phyloP scores from a whole-genome alignment of 371 early-diverging fungal genomes.

The Syncephalastrum monosporum region DNA sequence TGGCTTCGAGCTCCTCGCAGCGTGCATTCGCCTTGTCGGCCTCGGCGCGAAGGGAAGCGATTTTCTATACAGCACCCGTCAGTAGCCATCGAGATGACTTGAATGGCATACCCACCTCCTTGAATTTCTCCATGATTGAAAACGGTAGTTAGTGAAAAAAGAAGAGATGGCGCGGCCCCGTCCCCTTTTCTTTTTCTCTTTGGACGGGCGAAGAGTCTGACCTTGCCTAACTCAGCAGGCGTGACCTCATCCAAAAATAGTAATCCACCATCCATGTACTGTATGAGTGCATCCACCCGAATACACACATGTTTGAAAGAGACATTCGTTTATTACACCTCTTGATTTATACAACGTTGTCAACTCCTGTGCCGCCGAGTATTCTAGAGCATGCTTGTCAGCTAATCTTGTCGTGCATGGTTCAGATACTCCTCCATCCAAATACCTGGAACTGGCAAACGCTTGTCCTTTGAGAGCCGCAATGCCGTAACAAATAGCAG shows the following conservation, averaged over 20 bases:
- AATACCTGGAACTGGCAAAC: conserved; percentile 23
- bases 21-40: conserved; percentile 64
- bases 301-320: conserved; percentile 7
- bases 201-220: background rate
- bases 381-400: conserved; percentile 3
- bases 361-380: conserved; percentile 23
- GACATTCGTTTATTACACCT: background rate
- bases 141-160: background rate
- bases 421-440: background rate
- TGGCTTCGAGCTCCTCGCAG: conserved; percentile 62
- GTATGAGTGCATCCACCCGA: conserved; percentile 6
- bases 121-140: conserved; percentile 18
- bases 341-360: conserved; percentile 21
- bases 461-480: conserved; percentile 18
- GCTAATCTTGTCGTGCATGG: background rate
- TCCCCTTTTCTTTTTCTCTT: conserved; percentile 9
- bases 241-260: too few species aligned
- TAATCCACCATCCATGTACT: conserved; percentile 5
- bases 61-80: conserved; percentile 50
- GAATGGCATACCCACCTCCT: conserved; percentile 11
- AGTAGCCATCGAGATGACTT: too few species aligned
- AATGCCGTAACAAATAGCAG: conserved; percentile 24
- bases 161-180: conserved; percentile 1
- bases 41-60: conserved; percentile 66
- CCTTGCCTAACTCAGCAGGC: too few species aligned